A percentile compares a stretch with the other conserved stretches of the same genome.
These are phyloP conservation scores for Luvunga scandens DNA, from an alignment of 345 rosid species.

Conservation along the genomic window DNA sequence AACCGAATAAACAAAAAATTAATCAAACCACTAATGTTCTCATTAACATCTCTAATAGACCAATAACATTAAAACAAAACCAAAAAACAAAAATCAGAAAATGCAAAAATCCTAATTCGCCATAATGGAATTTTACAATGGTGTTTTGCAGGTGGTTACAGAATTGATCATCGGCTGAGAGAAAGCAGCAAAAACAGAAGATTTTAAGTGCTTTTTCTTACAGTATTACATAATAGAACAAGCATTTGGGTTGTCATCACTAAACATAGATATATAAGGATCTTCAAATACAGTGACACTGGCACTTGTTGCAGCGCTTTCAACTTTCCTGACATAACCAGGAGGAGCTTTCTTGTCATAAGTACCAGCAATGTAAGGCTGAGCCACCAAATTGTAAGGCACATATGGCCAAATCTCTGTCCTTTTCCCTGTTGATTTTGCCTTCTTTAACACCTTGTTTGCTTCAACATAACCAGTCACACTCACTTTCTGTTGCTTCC, in stretches of 20 bases:
- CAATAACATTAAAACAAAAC: background rate
- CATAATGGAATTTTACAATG: constrained; percentile 19
- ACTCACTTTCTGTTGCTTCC: constrained; percentile 88
- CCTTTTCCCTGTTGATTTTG: constrained; percentile 84
- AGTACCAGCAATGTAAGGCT: constrained; percentile 65
- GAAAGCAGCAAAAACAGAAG: background rate
- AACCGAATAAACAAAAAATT: background rate
- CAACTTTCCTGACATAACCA: constrained; percentile 80
- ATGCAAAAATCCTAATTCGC: background rate
- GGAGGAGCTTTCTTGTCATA: constrained; percentile 98
- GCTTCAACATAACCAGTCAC: constrained; percentile 82
- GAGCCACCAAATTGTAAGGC: constrained; percentile 86
- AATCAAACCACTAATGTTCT: constrained; percentile 1
- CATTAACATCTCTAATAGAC: background rate
- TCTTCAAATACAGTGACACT: constrained; percentile 48
- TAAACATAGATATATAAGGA: constrained; percentile 60
- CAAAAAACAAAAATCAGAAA: background rate
- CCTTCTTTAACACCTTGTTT: constrained; percentile 79
- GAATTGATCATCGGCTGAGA: background rate
- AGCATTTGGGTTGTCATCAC: constrained; percentile 95
- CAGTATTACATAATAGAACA: constrained; percentile 67
- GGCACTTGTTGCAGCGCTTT: constrained; percentile 34
- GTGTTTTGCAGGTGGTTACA: background rate
- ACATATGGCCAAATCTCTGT: constrained; percentile 97
- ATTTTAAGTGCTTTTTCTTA: background rate